Base-by-base conservation (phyloP, 2,329 filamentous ascomycete species). In the Aspergillus calidoustus region DNA sequence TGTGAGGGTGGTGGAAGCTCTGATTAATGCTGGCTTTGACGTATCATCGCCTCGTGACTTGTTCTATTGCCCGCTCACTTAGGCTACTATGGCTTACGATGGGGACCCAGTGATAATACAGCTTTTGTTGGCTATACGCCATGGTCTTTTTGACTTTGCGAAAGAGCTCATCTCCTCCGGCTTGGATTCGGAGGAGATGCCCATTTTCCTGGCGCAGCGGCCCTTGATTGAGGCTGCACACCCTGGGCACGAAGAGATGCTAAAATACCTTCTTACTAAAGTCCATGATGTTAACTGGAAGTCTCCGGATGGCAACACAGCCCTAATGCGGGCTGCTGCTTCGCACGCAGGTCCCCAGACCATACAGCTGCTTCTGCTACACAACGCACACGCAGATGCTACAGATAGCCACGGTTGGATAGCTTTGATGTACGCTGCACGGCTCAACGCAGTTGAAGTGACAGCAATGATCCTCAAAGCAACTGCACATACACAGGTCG, bases 381-480 rank as follows among this genome's bases (percentile, higher is more conserved):
- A 23, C 15, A 23, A 23, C 50, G 50, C 50, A 22, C n/a, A 52
- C 19, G 50, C 50, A 6, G 50, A 52, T n/a, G 31, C 28, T 2
- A 34, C 4, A 19, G 30, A 52, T 19, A 9, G 15, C 31, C 22
- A 52, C 19, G 50, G 30, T n/a, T 11, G 17, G 5, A 38, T 30
- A 7, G 30, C 50, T 22, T 19, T 52, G 17, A 52, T 52, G 50
- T 3, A 52, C 8, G 50, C 50, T 15, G 50, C 50, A 22, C 50
- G 34, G n/a, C 9, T 22, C 8, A 52, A 23, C 19, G 38, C 19
- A 17, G 30, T 30, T 34, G 50, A 52, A n/a, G 50, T 41, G 19
- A 52, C 50, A 52, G 28, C 19, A 19, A 52, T 52, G 50, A 52
- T 52, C n/a, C 50, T 52, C 30, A 17, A 19, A n/a, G 34, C 11